phyloP scores from a whole-genome alignment of 2,329 filamentous ascomycete genomes.

The Diplodia intermedia region DNA sequence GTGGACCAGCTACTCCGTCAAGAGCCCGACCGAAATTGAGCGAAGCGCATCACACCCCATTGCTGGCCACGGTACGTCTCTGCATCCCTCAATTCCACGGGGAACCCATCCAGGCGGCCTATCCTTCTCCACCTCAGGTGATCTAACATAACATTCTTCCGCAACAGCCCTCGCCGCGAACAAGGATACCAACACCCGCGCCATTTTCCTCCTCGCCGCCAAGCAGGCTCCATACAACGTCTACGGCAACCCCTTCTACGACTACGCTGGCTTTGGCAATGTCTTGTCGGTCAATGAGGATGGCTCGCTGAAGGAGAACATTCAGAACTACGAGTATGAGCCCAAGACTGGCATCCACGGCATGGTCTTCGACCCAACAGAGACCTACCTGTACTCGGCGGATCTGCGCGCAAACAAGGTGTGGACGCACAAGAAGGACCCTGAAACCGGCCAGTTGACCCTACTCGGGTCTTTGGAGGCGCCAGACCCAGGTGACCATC shows the following conservation, averaged over 20 bases:
- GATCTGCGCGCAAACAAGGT: constrained; percentile 80
- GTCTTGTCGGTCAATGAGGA: constrained; percentile 68
- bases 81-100: constrained; percentile 31
- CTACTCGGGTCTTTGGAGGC: constrained; percentile 77
- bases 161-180: constrained; percentile 69
- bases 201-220: constrained; percentile 86
- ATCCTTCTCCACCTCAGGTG: constrained; percentile 31
- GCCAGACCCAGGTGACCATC: constrained; percentile 75
- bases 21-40: constrained; percentile 75
- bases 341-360: constrained; percentile 76
- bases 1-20: constrained; percentile 82
- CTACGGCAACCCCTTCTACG: constrained; percentile 91
- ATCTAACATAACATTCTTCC: constrained; percentile 25
- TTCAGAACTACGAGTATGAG: constrained; percentile 77
- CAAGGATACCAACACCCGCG: constrained; percentile 78
- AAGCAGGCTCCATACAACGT: constrained; percentile 79
- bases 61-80: constrained; percentile 71
- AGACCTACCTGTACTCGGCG: constrained; percentile 79
- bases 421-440: constrained; percentile 80
- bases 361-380: constrained; percentile 78
- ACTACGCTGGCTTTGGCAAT: constrained; percentile 81
- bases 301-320: constrained; percentile 67
- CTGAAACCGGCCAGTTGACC: constrained; percentile 65
- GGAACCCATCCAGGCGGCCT: not conserved
- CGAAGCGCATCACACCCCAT: constrained; percentile 79